Conservation (phyloP, 176 grass and related monocot species). For the Calamus simplicifolius region DNA sequence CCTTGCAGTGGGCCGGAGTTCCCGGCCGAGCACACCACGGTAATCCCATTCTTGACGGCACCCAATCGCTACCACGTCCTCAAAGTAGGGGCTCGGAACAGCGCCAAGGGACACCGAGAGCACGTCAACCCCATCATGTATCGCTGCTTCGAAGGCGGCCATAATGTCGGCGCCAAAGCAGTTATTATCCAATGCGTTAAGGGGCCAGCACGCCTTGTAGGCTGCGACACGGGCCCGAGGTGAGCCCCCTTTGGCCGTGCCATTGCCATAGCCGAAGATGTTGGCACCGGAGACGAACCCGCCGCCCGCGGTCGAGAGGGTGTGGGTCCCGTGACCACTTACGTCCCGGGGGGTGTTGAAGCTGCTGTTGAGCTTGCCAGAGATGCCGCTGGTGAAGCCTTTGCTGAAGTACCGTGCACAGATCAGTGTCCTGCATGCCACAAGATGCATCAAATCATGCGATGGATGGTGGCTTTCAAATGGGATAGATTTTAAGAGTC, state of each 20-base stretch:
- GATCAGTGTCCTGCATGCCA: constrained; percentile 49
- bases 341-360: constrained; percentile 43
- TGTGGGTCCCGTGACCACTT: constrained; percentile 60
- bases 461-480: no score
- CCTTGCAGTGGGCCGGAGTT: constrained; percentile 37
- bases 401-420: constrained; percentile 79
- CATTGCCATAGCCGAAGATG: constrained; percentile 33
- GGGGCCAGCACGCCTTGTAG: constrained; percentile 34
- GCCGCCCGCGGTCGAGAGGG: constrained; percentile 60
- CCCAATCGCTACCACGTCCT: constrained; percentile 44
- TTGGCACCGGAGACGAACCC: constrained; percentile 25
- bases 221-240: constrained; percentile 48
- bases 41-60: constrained; percentile 45
- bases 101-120: constrained; percentile 60
- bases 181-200: constrained; percentile 22
- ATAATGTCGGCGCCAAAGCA: constrained; percentile 66
- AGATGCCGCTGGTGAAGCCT: constrained; percentile 17
- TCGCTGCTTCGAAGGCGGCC: constrained; percentile 59
- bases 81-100: constrained; percentile 6
- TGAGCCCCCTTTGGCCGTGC: constrained; percentile 56
- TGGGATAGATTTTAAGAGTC: no score
- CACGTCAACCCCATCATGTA: constrained; percentile 56
- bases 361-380: background rate
- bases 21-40: constrained; percentile 61
- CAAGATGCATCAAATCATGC: no score